Evolutionary conservation across 1,284 basidiomycete genomes (phyloP).

Genomic region (Inonotus hispidus): DNA sequence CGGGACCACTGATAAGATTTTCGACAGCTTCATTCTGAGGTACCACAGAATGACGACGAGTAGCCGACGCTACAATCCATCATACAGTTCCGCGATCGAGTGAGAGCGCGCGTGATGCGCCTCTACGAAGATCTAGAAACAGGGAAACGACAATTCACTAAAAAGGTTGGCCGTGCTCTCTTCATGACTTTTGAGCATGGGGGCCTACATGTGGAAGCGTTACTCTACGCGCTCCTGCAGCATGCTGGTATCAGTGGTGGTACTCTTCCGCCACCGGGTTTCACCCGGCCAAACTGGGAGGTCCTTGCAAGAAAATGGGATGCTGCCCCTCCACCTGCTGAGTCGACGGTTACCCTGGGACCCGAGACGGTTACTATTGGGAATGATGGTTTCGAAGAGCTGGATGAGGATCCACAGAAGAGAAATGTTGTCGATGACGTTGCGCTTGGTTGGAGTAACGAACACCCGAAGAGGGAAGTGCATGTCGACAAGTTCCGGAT

Average conservation of each 20-base stretch:
- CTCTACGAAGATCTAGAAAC: slow-evolving; percentile 71
- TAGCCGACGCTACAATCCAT: slow-evolving; percentile 82
- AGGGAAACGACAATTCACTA: slow-evolving; percentile 53
- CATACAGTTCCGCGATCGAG: slow-evolving; percentile 71
- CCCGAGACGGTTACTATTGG: slow-evolving; percentile 65
- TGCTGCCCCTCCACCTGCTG: slow-evolving; percentile 36
- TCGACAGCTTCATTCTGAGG: slow-evolving; percentile 78
- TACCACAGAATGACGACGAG: slow-evolving; percentile 74
- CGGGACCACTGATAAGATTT: background rate
- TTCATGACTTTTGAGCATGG: slow-evolving; percentile 92
- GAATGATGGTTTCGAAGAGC: slow-evolving; percentile 77
- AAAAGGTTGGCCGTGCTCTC: slow-evolving; percentile 72
- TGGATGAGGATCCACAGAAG: slow-evolving; percentile 45
- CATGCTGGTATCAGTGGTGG: slow-evolving; percentile 57
- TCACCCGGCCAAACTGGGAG: slow-evolving; percentile 72
- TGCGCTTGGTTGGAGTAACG: slow-evolving; percentile 95
- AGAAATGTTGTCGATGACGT: slow-evolving; percentile 28
- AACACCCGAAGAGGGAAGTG: slow-evolving; percentile 65
- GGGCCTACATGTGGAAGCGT: slow-evolving; percentile 82
- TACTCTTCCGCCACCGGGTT: slow-evolving; percentile 75
- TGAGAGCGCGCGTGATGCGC: slow-evolving; percentile 63
- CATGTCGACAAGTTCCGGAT: slow-evolving; percentile 64
- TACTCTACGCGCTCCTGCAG: slow-evolving; percentile 92
- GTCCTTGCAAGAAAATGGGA: slow-evolving; percentile 67
- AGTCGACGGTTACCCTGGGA: slow-evolving; percentile 52